Conservation (phyloP, 495 filamentous ascomycete genomes). For the Chaetomidium leptoderma region DNA sequence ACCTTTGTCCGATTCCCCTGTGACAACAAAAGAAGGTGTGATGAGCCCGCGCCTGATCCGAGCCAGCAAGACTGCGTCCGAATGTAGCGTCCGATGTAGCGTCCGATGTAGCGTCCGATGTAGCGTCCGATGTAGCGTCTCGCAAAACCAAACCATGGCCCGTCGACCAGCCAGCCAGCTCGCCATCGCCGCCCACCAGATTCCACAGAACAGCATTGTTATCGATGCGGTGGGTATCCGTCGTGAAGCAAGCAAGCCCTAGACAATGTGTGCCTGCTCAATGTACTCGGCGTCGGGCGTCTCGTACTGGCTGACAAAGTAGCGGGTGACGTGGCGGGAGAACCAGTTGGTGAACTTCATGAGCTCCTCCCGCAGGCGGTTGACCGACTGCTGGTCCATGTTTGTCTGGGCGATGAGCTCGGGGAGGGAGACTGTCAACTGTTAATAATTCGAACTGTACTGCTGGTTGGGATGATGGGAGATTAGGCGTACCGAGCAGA, state of each 20-base stretch:
- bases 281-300: conserved; percentile 49
- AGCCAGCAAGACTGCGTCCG: no score
- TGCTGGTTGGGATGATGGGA: background rate
- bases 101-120: conserved; percentile 56
- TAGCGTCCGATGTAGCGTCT: conserved; percentile 39
- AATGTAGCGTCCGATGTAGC: no score
- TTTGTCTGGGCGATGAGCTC: conserved; percentile 95
- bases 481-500: conserved; percentile 65
- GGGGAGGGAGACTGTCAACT: conserved; percentile 68
- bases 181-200: no score
- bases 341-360: conserved; percentile 77
- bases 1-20: background rate
- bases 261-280: conserved; percentile 42
- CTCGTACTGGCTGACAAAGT: conserved; percentile 77
- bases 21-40: background rate
- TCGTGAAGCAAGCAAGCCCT: no score
- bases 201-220: no score
- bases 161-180: no score
- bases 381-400: conserved; percentile 88
- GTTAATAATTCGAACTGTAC: conserved; percentile 26
- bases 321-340: conserved; percentile 62
- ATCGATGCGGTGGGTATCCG: no score
- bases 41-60: no score
- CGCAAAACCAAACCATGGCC: no score
- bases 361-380: conserved; percentile 81